phyloP scores from a whole-genome alignment of 176 grass and related monocot species.

The Urochloa ruziziensis region DNA sequence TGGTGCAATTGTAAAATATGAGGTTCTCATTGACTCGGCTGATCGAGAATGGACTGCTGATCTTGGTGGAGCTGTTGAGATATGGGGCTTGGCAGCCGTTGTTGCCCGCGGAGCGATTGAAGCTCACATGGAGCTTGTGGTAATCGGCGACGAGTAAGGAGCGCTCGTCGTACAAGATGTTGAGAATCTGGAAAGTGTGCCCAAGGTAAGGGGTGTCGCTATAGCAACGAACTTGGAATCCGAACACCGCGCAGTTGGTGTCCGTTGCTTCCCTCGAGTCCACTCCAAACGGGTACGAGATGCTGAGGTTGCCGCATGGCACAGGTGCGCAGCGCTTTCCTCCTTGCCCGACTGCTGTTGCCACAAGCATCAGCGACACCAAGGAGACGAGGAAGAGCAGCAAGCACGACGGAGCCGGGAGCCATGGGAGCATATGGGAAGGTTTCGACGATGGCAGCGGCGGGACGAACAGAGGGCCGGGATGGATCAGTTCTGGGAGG shows the following conservation, averaged over 20 bases:
- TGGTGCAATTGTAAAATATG: slow-evolving; percentile 5
- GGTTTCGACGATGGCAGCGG: background rate
- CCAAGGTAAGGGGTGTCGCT: background rate
- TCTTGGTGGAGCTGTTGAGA: background rate
- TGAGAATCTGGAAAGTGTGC: background rate
- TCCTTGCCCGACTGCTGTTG: background rate
- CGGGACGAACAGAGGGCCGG: background rate
- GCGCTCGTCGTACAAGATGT: slow-evolving; percentile 2
- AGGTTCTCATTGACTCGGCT: background rate
- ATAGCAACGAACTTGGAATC: background rate
- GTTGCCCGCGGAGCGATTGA: accelerated
- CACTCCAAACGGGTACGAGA: background rate
- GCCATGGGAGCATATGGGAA: background rate
- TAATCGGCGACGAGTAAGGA: slow-evolving; percentile 23
- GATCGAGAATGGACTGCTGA: background rate
- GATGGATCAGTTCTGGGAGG: background rate
- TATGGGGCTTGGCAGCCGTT: background rate
- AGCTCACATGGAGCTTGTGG: background rate
- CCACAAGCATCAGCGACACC: background rate
- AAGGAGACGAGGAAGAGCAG: background rate
- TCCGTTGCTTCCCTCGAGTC: background rate
- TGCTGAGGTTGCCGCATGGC: background rate
- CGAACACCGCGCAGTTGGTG: accelerated
- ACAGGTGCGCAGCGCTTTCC: background rate
- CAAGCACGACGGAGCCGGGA: background rate